These are phyloP conservation scores for Trametes coccinea DNA, from an alignment of 768 basidiomycete genomes.

Conservation along the genomic window DNA sequence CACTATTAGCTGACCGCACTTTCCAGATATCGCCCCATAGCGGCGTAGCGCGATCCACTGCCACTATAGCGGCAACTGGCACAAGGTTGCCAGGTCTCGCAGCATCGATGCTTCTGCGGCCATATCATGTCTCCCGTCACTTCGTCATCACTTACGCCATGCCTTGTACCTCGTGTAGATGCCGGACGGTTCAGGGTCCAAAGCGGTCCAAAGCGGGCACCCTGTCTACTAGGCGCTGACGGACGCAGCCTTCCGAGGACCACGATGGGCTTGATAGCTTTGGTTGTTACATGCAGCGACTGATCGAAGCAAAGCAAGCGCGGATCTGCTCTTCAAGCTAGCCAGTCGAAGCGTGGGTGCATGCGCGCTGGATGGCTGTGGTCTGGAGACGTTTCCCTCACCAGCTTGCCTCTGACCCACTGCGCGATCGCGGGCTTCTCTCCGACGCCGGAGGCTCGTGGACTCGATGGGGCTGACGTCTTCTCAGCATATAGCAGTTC, in stretches of 20 bases:
- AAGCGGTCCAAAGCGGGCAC: neutral
- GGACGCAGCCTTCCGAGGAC: conserved; percentile 13
- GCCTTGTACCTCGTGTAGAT: conserved; percentile 15
- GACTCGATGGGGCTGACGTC: neutral
- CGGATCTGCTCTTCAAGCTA: conserved; percentile 19
- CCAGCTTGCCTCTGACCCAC: conserved; percentile 7
- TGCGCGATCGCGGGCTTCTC: conserved; percentile 14
- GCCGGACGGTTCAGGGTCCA: conserved; percentile 2
- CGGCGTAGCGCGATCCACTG: conserved; percentile 8
- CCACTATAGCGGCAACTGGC: neutral
- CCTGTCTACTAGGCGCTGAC: neutral
- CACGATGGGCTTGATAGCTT: conserved; percentile 3
- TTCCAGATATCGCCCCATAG: neutral
- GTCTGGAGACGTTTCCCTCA: neutral
- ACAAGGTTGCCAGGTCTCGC: neutral
- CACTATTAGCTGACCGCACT: neutral
- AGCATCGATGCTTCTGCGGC: neutral
- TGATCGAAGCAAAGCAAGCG: conserved; percentile 18
- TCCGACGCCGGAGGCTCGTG: conserved; percentile 15
- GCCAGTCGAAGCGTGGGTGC: conserved; percentile 14
- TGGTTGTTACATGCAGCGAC: conserved; percentile 1
- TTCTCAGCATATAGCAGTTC: neutral
- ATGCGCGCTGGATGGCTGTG: conserved; percentile 10
- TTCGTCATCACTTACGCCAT: conserved; percentile 19
- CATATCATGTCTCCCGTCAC: conserved; percentile 2